Evolutionary conservation across 2,329 filamentous ascomycete species (phyloP).

Genomic region (Penicillium sp.): DNA sequence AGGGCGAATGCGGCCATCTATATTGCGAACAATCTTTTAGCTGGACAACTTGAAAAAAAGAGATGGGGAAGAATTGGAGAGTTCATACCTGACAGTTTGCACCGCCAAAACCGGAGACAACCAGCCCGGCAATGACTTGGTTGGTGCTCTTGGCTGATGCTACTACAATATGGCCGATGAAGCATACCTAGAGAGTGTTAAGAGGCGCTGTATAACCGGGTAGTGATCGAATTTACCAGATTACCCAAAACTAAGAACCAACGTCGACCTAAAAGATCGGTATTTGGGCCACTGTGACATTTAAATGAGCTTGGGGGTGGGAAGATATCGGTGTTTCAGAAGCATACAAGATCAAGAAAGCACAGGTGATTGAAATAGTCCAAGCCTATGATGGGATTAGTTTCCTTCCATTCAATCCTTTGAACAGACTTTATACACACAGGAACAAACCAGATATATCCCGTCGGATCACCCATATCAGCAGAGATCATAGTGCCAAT

Average conservation of each 20-base stretch:
- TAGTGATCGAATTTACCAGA: constrained; percentile 17
- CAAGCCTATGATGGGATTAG: constrained; percentile 16
- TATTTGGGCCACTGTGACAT: constrained; percentile 39
- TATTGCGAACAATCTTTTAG: neutral
- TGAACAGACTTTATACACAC: constrained; percentile 1
- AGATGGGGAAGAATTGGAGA: neutral
- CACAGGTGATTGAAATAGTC: constrained; percentile 44
- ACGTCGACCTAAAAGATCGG: constrained; percentile 48
- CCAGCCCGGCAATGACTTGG: constrained; percentile 41
- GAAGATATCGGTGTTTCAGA: neutral
- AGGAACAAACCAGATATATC: constrained; percentile 32
- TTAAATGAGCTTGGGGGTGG: neutral
- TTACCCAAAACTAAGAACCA: constrained; percentile 49
- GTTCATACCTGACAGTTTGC: constrained; percentile 43
- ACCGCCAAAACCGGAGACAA: constrained; percentile 46
- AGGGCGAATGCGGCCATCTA: constrained; percentile 45
- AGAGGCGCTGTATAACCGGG: neutral
- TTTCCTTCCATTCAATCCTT: no score
- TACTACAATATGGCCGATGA: constrained; percentile 41
- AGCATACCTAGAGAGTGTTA: constrained; percentile 23
- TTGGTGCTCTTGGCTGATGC: constrained; percentile 41
- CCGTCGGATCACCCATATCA: constrained; percentile 28
- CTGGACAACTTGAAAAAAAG: neutral
- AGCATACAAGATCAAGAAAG: constrained; percentile 40
- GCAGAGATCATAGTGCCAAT: constrained; percentile 27